Conservation (phyloP, 306 rosid genomes). For the Begonia peltatifolia region DNA sequence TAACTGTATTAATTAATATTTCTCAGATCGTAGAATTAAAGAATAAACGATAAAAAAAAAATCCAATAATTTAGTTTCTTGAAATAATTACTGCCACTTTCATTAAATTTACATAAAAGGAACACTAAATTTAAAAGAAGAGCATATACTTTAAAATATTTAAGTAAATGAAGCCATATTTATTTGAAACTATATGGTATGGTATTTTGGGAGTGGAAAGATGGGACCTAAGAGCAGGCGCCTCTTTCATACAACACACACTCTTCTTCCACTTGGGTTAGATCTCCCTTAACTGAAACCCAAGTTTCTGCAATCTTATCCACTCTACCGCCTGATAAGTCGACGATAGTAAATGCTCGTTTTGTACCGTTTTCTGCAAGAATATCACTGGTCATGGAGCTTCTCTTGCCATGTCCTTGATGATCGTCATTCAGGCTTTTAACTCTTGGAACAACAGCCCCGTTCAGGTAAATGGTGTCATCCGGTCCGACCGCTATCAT, state of each 20-base stretch:
- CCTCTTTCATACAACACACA: slow-evolving; percentile 26
- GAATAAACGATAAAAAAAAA: too few species aligned
- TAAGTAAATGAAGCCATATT: too few species aligned
- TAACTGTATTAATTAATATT: too few species aligned
- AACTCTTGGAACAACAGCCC: slow-evolving; percentile 80
- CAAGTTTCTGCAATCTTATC: slow-evolving; percentile 54
- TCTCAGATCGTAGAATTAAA: too few species aligned
- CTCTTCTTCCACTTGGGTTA: slow-evolving; percentile 43
- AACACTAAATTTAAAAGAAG: too few species aligned
- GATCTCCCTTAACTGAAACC: slow-evolving; percentile 56
- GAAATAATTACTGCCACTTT: too few species aligned
- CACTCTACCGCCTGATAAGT: slow-evolving; percentile 40
- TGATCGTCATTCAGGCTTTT: slow-evolving; percentile 22
- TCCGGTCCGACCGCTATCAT: slow-evolving; percentile 50
- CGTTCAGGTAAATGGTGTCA: slow-evolving; percentile 59
- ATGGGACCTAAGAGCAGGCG: background rate
- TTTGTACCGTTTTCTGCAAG: slow-evolving; percentile 30
- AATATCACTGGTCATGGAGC: slow-evolving; percentile 11
- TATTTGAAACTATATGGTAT: too few species aligned
- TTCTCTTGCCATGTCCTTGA: slow-evolving; percentile 15
- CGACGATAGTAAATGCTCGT: slow-evolving; percentile 64
- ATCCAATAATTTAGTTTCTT: too few species aligned
- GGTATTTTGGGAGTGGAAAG: too few species aligned
- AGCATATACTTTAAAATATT: too few species aligned
- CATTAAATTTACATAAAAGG: too few species aligned